Evolutionary conservation across 208 protist genomes (phyloP).

Genomic region (Trypanosoma conorhini): DNA sequence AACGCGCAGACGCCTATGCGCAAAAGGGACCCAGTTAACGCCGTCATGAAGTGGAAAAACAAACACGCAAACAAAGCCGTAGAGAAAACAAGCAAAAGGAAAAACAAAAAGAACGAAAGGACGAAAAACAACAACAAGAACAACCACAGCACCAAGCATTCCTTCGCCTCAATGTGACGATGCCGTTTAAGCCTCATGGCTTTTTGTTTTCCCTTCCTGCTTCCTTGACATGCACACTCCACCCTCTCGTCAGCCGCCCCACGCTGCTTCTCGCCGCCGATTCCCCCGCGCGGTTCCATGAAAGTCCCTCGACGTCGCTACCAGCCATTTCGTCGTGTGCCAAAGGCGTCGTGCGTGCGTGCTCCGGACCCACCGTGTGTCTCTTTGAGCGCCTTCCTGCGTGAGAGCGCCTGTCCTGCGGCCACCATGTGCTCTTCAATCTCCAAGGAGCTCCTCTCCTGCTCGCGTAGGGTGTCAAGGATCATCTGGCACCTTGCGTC

Average conservation of each 20-base stretch:
- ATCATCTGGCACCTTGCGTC: conserved; percentile 67
- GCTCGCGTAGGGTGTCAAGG: conserved; percentile 59
- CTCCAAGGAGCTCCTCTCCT: conserved; percentile 61
- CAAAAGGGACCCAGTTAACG: not conserved
- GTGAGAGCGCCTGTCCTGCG: conserved; percentile 69
- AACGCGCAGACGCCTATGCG: not conserved
- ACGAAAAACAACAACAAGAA: conserved; percentile 6
- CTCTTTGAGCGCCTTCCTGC: conserved; percentile 17
- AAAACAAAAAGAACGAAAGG: not conserved
- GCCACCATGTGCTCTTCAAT: conserved; percentile 79
- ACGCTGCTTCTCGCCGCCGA: not conserved
- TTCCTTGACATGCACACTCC: not conserved
- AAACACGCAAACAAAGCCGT: not conserved
- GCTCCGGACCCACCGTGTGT: not conserved
- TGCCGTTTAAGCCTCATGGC: not conserved
- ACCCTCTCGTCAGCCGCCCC: not conserved
- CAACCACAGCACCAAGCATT: not conserved
- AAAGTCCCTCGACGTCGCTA: not conserved
- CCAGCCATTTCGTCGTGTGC: conserved; percentile 11
- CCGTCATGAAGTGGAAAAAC: not conserved
- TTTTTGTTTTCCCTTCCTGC: not conserved
- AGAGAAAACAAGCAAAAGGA: not conserved
- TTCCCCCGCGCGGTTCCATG: not conserved
- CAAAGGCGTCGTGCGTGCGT: not conserved
- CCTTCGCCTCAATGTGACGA: not conserved